Evolutionary conservation across 2,329 filamentous ascomycete genomes (phyloP).

Genomic region (Alternaria arbusti): DNA sequence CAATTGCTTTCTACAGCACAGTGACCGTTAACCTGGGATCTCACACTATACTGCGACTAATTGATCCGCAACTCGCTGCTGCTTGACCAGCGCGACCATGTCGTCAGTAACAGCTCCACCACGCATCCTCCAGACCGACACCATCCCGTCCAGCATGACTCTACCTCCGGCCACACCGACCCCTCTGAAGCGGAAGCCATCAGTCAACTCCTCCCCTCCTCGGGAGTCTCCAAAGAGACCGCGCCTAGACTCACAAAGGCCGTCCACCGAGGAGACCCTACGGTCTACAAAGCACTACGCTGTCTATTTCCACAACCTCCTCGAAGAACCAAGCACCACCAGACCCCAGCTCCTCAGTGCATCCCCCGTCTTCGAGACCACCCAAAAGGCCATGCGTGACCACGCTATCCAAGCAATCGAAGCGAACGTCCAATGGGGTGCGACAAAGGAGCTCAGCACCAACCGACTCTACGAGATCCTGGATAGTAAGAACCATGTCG

Average conservation of each 20-base stretch:
- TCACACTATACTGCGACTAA: no score
- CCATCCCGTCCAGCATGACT: background rate
- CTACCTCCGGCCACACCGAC: background rate
- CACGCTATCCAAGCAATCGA: slow-evolving; percentile 1
- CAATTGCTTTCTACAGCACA: background rate
- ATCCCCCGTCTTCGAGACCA: background rate
- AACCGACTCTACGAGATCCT: slow-evolving; percentile 8
- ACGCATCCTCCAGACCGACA: background rate
- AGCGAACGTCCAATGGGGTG: slow-evolving; percentile 3
- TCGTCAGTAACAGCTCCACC: background rate
- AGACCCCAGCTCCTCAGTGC: background rate
- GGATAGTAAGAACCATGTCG: background rate
- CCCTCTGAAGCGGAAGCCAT: background rate
- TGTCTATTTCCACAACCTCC: background rate
- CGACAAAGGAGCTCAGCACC: background rate
- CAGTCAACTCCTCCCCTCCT: background rate
- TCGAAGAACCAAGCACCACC: background rate
- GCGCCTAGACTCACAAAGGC: background rate
- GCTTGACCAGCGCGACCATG: background rate
- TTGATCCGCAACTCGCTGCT: background rate
- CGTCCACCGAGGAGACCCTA: background rate
- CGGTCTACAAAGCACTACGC: background rate
- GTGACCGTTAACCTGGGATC: background rate
- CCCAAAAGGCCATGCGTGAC: background rate
- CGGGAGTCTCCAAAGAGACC: background rate